These are phyloP conservation scores for Ophiostoma populinum DNA, from an alignment of 2,329 filamentous ascomycete species.

Conservation along the genomic window DNA sequence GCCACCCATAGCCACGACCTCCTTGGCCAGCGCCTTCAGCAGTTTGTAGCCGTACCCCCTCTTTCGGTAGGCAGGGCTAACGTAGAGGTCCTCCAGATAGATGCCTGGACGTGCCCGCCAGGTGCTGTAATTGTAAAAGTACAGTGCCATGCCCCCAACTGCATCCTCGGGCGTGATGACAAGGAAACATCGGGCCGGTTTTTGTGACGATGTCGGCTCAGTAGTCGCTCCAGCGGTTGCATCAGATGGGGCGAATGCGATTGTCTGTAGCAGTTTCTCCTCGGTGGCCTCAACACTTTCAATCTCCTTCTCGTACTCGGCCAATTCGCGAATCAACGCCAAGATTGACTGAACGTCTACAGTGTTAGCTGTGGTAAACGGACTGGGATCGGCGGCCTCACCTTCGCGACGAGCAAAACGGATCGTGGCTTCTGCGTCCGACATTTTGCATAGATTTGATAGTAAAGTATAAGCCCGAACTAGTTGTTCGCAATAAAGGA, in stretches of 20 bases:
- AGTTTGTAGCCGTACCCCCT: conserved; percentile 66
- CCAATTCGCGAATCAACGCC: conserved; percentile 65
- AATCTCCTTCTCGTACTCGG: conserved; percentile 69
- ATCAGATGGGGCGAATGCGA: conserved; percentile 51
- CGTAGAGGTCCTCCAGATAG: conserved; percentile 88
- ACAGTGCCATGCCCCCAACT: conserved; percentile 63
- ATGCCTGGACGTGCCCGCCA: conserved; percentile 80
- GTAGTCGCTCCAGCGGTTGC: conserved; percentile 20
- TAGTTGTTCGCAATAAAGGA: too few species aligned
- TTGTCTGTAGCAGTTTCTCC: conserved; percentile 51
- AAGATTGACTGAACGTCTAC: conserved; percentile 72
- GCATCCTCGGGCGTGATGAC: conserved; percentile 33
- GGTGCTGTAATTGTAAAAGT: conserved; percentile 91
- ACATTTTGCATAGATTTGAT: conserved; percentile 15
- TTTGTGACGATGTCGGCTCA: conserved; percentile 34
- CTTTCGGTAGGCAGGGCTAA: conserved; percentile 51
- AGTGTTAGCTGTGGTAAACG: not conserved
- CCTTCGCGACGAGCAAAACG: conserved; percentile 44
- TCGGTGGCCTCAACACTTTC: conserved; percentile 63
- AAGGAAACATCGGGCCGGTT: conserved; percentile 62
- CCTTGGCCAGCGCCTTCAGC: conserved; percentile 59
- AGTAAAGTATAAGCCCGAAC: too few species aligned
- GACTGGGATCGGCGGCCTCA: too few species aligned
- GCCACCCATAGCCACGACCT: conserved; percentile 56
- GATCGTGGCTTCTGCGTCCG: conserved; percentile 21